Evolutionary conservation across 306 rosid genomes (phyloP).

Genomic region (Nissolia schottii): DNA sequence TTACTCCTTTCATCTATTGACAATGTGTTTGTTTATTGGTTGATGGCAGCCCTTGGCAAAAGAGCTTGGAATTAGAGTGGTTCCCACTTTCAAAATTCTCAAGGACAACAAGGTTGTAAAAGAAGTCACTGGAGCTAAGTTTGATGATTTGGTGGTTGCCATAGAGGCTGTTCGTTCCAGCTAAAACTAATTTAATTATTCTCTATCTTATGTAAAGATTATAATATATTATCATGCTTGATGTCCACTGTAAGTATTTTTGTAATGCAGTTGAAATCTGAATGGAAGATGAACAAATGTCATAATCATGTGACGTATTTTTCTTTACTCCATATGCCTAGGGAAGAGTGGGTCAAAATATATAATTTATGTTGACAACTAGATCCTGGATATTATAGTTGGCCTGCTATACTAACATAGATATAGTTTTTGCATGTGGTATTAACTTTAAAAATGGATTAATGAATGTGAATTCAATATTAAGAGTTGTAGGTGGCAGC

Average conservation of each 20-base stretch:
- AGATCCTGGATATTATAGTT: neutral
- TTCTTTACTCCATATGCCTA: neutral
- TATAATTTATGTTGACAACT: conserved; percentile 1
- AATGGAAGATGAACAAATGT: conserved; percentile 24
- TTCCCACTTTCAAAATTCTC: conserved; percentile 92
- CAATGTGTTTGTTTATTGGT: conserved; percentile 20
- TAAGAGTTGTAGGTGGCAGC: no score
- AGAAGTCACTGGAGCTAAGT: conserved; percentile 90
- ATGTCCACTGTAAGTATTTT: conserved; percentile 34
- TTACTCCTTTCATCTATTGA: no score
- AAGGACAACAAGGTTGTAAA: conserved; percentile 75
- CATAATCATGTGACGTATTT: conserved; percentile 5
- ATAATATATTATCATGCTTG: conserved; percentile 22
- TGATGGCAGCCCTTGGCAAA: conserved; percentile 82
- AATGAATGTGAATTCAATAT: neutral
- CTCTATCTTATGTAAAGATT: conserved; percentile 8
- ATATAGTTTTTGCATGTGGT: neutral
- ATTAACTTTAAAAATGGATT: neutral
- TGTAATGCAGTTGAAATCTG: conserved; percentile 19
- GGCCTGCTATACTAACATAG: no score
- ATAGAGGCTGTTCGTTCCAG: conserved; percentile 68
- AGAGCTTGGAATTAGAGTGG: conserved; percentile 94
- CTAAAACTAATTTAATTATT: conserved; percentile 22
- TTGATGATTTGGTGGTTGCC: conserved; percentile 76
- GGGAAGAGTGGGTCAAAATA: conserved; percentile 10